phyloP scores from a whole-genome alignment of 106 monocot species.

The Acanthochlamys bracteata region DNA sequence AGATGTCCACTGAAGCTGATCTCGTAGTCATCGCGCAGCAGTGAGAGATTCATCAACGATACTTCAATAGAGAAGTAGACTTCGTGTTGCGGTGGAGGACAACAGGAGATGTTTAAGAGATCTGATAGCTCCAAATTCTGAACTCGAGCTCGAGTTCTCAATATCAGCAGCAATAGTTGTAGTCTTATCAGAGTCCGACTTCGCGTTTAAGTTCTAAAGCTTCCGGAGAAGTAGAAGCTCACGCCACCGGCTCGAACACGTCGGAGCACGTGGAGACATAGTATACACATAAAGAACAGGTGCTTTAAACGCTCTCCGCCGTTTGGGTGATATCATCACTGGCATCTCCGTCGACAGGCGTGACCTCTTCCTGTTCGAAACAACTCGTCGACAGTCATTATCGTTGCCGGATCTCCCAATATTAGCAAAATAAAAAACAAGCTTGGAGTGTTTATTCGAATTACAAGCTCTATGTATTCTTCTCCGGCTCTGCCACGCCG shows the following conservation, averaged over 20 bases:
- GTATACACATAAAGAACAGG: slow-evolving; percentile 22
- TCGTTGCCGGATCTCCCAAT: slow-evolving; percentile 39
- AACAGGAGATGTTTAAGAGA: slow-evolving; percentile 22
- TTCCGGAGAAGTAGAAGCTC: slow-evolving; percentile 37
- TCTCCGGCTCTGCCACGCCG: no score
- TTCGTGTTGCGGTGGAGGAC: slow-evolving; percentile 30
- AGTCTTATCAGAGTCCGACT: neutral
- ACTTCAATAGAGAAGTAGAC: slow-evolving; percentile 16
- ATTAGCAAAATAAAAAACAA: no score
- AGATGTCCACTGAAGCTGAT: slow-evolving; percentile 47
- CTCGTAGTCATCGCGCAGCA: slow-evolving; percentile 66
- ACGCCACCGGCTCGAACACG: slow-evolving; percentile 55
- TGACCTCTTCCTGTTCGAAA: no score
- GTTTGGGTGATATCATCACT: no score
- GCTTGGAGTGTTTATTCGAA: no score
- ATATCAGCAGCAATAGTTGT: neutral
- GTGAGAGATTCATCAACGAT: slow-evolving; percentile 34
- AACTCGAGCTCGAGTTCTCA: neutral
- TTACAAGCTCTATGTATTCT: no score
- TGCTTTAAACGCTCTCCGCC: neutral
- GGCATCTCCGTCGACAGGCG: no score
- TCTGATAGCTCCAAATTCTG: neutral
- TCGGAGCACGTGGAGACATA: slow-evolving; percentile 75
- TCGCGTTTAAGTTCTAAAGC: slow-evolving; percentile 3
- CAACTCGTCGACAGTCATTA: slow-evolving; percentile 67